Evolutionary conservation across 768 basidiomycete genomes (phyloP).

Genomic region (Pleurotus salmoneostramineus): DNA sequence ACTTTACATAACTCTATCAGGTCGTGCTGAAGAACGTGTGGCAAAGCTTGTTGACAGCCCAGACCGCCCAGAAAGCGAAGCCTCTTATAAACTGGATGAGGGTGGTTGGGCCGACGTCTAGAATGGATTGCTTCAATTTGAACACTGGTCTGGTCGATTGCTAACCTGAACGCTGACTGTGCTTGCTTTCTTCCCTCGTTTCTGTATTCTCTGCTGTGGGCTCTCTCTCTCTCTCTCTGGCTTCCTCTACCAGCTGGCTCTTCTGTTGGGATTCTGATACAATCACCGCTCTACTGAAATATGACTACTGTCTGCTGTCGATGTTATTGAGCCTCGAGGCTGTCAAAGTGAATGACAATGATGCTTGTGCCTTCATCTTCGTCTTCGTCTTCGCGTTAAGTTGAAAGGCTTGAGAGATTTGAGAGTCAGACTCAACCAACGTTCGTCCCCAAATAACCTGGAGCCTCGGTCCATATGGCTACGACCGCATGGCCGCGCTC

Average conservation of each 20-base stretch:
- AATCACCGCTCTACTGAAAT: too few relatives aligned
- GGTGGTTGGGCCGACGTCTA: conserved; percentile 87
- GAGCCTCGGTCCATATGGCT: background rate
- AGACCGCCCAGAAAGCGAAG: conserved; percentile 86
- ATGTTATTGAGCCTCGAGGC: too few relatives aligned
- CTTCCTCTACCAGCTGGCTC: too few relatives aligned
- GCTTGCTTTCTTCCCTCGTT: background rate
- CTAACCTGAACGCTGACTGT: background rate
- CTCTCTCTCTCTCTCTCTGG: too few relatives aligned
- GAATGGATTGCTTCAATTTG: conserved; percentile 13
- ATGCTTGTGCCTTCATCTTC: too few relatives aligned
- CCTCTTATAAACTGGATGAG: conserved; percentile 88
- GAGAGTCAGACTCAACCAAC: background rate
- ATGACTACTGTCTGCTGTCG: too few relatives aligned
- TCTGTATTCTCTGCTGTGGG: too few relatives aligned
- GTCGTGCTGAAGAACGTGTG: conserved; percentile 87
- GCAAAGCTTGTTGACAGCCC: conserved; percentile 90
- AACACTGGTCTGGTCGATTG: background rate
- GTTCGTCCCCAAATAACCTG: background rate
- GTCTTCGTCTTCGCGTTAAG: too few relatives aligned
- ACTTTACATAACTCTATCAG: conserved; percentile 30
- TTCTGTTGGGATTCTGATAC: too few relatives aligned
- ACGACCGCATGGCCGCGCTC: background rate
- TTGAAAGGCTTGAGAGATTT: too few relatives aligned
- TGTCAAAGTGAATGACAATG: too few relatives aligned